A percentile compares a stretch with the other conserved stretches of the same genome.
These are phyloP conservation scores for Adansonia rubrostipa DNA, from an alignment of 441 rosid genomes.

Conservation along the genomic window DNA sequence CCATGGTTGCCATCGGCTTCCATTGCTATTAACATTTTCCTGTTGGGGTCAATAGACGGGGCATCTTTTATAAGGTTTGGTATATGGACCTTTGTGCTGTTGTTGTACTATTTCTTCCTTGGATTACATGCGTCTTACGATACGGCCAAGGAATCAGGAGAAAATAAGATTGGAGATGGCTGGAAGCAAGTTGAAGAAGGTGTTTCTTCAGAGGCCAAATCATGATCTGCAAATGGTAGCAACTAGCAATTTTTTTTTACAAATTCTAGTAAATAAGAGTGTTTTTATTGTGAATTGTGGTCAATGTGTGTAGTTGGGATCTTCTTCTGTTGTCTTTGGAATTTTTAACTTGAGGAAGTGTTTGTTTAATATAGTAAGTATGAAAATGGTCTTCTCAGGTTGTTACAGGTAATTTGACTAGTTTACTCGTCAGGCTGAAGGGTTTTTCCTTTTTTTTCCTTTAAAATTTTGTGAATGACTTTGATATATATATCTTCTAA, in stretches of 20 bases:
- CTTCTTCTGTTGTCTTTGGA: too few relatives aligned
- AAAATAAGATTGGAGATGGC: slow-evolving; percentile 20
- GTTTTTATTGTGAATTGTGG: too few relatives aligned
- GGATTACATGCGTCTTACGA: slow-evolving; percentile 81
- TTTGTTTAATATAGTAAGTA: too few relatives aligned
- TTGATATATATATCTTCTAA: background rate
- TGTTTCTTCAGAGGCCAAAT: background rate
- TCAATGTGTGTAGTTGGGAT: too few relatives aligned
- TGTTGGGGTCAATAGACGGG: slow-evolving; percentile 67
- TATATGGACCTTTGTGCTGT: slow-evolving; percentile 56
- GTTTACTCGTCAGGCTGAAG: background rate
- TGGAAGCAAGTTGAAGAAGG: slow-evolving; percentile 59
- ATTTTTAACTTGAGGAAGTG: too few relatives aligned
- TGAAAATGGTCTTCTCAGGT: too few relatives aligned
- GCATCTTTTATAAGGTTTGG: slow-evolving; percentile 59
- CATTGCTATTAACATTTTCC: slow-evolving; percentile 65
- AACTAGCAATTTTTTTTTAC: background rate
- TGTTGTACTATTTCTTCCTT: slow-evolving; percentile 68
- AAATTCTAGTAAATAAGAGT: background rate
- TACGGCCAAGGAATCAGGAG: slow-evolving; percentile 47
- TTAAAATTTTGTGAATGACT: background rate
- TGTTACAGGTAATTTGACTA: background rate
- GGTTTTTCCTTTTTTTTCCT: background rate
- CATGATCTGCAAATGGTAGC: background rate
- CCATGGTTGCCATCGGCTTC: slow-evolving; percentile 84